Base-by-base conservation (phyloP, 1,284 basidiomycete genomes). In the Calocybe gambosa region DNA sequence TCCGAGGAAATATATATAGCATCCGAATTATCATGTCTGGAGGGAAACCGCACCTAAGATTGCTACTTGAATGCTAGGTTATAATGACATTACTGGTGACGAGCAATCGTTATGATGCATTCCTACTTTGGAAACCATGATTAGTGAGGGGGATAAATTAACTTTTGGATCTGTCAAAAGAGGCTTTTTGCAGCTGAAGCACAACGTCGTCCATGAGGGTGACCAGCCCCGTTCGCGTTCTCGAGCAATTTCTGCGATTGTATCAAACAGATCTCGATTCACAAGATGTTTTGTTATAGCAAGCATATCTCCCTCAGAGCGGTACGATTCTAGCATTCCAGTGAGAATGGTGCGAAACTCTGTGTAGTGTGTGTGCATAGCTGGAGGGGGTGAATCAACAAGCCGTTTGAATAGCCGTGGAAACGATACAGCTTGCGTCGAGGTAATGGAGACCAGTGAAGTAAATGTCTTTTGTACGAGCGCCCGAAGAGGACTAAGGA, bases 251-350 rank as follows among this genome's bases (percentile, higher is more conserved):
- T 75, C 67, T 33, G 82, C 80, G 43, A 94, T 70, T 1, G 78
- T 78, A 44, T 82, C 78, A 52, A 88, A 94, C 25, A 94, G 68
- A 62, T 97, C 95, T 18, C 85, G 78, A 54, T 89, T 80, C 33
- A 94, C 73, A 19, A 98, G 71, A 50, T 85, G 82, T 56, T 89
- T 90, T 12, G 91, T 89, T 59, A 97, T 92, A 26, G 75, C 68
- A n/a, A 99, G 73, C 72, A 95, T 80, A 56, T 98, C 94, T 19
- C 86, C 85, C 54, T 99, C 93, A 4, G 88, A 82, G 18, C 86
- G 82, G 68, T 97, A 98, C 1, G 92, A 89, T 57, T 94, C 91
- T 53, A 98, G 70, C 92, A 99, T 99, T 23, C 91, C 88, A 0
- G 85, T 86, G 18, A 99, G 71, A 48, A 99, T 93, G 3, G 82